A percentile compares a stretch with the other conserved stretches of the same genome.
Evolutionary conservation across 2,329 filamentous ascomycete genomes (phyloP).

Genomic region (Orbilia quercus): DNA sequence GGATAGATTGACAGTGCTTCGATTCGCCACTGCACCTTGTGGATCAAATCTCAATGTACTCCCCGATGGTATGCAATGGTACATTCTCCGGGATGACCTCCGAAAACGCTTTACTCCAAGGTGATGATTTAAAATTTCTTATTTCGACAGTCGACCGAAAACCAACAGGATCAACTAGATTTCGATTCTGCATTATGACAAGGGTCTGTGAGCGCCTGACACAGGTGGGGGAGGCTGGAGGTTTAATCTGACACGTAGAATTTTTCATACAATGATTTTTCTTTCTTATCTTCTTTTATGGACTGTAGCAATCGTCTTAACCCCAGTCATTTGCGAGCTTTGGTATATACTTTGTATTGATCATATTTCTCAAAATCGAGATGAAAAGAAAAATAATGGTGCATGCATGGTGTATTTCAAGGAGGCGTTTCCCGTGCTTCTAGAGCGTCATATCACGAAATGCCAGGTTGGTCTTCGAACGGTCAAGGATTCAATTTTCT

Average conservation of each 20-base stretch:
- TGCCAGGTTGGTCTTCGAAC: background rate
- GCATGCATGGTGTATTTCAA: background rate
- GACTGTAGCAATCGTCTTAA: too few species aligned
- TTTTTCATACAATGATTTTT: background rate
- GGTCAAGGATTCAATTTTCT: background rate
- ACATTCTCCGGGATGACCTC: background rate
- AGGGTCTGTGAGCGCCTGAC: background rate
- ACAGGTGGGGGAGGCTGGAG: background rate
- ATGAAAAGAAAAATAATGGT: background rate
- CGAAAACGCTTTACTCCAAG: background rate
- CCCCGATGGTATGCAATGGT: background rate
- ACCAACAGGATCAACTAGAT: background rate
- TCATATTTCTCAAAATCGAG: background rate
- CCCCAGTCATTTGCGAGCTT: too few species aligned
- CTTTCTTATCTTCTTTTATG: background rate
- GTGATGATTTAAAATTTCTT: background rate
- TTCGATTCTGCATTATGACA: background rate
- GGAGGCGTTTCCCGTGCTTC: background rate
- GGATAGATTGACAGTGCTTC: background rate
- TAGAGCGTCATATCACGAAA: background rate
- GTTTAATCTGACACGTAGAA: slow-evolving; percentile 7
- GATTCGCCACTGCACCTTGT: slow-evolving; percentile 7
- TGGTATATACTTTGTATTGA: too few species aligned
- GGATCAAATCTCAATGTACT: background rate
- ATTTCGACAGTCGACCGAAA: background rate